A percentile compares a stretch with the other conserved stretches of the same genome.
These are phyloP conservation scores for Tolypocladium cylindrosporum DNA, from an alignment of 2,329 filamentous ascomycete genomes.

Conservation along the genomic window DNA sequence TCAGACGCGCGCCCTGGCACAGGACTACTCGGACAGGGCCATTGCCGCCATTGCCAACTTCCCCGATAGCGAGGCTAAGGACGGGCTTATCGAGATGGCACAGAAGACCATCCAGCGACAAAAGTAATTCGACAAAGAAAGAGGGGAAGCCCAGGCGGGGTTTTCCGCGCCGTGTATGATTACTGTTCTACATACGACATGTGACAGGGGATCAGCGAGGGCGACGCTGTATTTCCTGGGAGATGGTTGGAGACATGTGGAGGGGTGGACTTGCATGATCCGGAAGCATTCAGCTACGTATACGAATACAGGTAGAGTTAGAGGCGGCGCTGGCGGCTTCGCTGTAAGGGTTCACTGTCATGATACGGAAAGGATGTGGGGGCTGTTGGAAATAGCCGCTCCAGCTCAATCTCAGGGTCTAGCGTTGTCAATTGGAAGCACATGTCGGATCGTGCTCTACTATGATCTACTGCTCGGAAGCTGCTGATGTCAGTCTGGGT, in stretches of 20 bases:
- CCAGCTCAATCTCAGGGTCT: neutral
- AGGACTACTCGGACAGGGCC: conserved; percentile 84
- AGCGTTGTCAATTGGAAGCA: neutral
- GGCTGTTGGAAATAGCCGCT: neutral
- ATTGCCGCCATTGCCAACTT: conserved; percentile 75
- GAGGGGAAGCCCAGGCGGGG: neutral
- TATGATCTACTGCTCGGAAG: neutral
- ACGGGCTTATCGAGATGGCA: conserved; percentile 87
- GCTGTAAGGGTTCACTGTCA: neutral
- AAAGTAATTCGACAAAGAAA: conserved; percentile 47
- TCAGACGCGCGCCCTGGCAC: conserved; percentile 80
- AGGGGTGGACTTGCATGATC: neutral
- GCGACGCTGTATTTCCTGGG: neutral
- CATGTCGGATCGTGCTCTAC: neutral
- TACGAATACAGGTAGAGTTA: neutral
- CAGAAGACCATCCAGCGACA: conserved; percentile 80
- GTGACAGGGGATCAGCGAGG: neutral
- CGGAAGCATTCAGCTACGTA: neutral
- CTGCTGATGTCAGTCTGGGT: no score
- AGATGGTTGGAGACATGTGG: neutral
- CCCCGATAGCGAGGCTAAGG: conserved; percentile 90
- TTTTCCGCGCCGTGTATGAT: conserved; percentile 9
- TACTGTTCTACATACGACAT: conserved; percentile 4
- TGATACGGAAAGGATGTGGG: neutral
- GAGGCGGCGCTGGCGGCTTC: neutral